Evolutionary conservation across 768 basidiomycete genomes (phyloP).

Genomic region (Suillus clintonianus): DNA sequence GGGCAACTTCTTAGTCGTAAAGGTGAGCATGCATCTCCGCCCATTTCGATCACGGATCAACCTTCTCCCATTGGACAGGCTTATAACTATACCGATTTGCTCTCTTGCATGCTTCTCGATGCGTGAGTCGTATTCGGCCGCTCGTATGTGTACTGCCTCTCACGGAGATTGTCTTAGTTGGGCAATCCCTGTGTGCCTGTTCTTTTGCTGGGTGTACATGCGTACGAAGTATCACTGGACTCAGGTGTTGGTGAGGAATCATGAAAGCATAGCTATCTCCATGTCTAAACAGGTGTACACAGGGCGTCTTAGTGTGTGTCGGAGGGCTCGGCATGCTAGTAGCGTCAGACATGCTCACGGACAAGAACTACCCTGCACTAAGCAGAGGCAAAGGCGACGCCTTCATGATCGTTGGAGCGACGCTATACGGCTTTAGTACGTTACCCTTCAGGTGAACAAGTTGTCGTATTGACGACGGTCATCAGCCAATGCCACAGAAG

Average conservation of each 20-base stretch:
- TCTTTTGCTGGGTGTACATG: constrained; percentile 85
- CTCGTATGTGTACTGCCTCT: background rate
- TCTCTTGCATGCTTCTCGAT: constrained; percentile 92
- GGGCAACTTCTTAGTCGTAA: constrained; percentile 85
- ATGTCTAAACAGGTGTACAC: background rate
- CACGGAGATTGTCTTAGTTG: constrained; percentile 46
- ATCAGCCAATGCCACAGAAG: constrained; percentile 84
- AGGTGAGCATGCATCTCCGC: constrained; percentile 38
- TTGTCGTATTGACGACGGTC: background rate
- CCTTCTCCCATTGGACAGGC: constrained; percentile 43
- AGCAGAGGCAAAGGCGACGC: constrained; percentile 76
- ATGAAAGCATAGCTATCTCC: background rate
- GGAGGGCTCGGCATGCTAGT: constrained; percentile 81
- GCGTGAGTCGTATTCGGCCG: constrained; percentile 48
- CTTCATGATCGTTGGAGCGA: constrained; percentile 86
- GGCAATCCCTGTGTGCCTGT: constrained; percentile 87
- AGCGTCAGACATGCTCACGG: constrained; percentile 72
- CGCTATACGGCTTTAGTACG: constrained; percentile 84
- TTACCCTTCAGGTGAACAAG: constrained; percentile 15
- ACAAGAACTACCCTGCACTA: constrained; percentile 71
- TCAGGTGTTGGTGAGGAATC: constrained; percentile 66
- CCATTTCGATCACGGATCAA: background rate
- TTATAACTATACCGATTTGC: constrained; percentile 81
- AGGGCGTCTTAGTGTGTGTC: constrained; percentile 77
- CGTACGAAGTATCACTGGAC: constrained; percentile 81